A percentile compares a stretch with the other conserved stretches of the same genome.
phyloP scores from a whole-genome alignment of 495 filamentous ascomycete genomes.

The Massariosphaeria phaeospora region DNA sequence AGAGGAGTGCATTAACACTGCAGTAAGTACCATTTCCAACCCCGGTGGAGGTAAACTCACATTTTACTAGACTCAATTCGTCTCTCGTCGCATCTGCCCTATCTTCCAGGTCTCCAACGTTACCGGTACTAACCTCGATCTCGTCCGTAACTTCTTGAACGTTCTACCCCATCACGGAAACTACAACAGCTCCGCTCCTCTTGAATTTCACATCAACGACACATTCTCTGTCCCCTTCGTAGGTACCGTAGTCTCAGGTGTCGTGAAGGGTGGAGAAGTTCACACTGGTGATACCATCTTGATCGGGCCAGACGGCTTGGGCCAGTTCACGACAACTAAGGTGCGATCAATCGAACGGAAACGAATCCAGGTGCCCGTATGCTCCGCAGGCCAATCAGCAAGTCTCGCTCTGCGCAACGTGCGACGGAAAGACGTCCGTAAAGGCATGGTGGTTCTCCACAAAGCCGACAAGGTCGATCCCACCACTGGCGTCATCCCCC shows the following conservation, averaged over 20 bases:
- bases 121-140: constrained; percentile 75
- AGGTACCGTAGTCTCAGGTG: constrained; percentile 90
- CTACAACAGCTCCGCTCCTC: constrained; percentile 79
- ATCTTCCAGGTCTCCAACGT: constrained; percentile 99
- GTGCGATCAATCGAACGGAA: constrained; percentile 95
- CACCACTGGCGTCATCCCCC: constrained; percentile 28
- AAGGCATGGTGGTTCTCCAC: constrained; percentile 95
- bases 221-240: constrained; percentile 99
- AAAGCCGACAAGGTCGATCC: constrained; percentile 59
- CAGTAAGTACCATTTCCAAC: constrained; percentile 38
- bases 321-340: constrained; percentile 83
- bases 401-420: constrained; percentile 86
- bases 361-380: constrained; percentile 82
- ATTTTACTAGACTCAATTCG: constrained; percentile 67
- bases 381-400: constrained; percentile 86
- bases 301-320: constrained; percentile 86
- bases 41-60: constrained; percentile 7
- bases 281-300: constrained; percentile 86
- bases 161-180: constrained; percentile 93
- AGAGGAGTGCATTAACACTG: constrained; percentile 89
- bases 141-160: constrained; percentile 87
- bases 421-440: constrained; percentile 86
- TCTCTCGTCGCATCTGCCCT: constrained; percentile 90
- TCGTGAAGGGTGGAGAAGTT: constrained; percentile 81
- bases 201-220: constrained; percentile 96